phyloP scores from a whole-genome alignment of 1,284 basidiomycete species.

The Marasmius fiardii region DNA sequence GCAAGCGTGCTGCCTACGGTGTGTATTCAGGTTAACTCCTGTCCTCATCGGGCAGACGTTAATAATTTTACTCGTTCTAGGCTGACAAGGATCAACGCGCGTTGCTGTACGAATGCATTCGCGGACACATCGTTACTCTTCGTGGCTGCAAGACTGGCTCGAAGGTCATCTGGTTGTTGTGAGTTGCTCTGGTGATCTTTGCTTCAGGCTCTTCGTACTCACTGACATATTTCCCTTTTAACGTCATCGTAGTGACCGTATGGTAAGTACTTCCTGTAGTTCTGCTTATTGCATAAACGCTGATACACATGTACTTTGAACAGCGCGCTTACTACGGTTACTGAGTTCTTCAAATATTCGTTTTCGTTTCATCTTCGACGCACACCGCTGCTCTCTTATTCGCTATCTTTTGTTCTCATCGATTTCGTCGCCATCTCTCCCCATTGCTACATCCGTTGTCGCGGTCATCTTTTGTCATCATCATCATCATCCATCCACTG shows the following conservation, averaged over 20 bases:
- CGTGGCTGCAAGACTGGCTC: conserved; percentile 84
- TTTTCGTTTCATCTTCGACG: neutral
- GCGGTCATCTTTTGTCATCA: conserved; percentile 5
- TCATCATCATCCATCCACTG: conserved; percentile 4
- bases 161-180: conserved; percentile 87
- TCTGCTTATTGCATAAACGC: neutral
- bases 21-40: conserved; percentile 21
- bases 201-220: conserved; percentile 1
- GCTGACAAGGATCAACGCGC: conserved; percentile 80
- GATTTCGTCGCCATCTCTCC: conserved; percentile 1
- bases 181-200: conserved; percentile 26
- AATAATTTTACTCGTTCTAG: conserved; percentile 29
- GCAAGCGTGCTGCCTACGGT: conserved; percentile 74
- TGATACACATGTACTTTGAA: neutral
- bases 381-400: conserved; percentile 4
- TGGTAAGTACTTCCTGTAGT: conserved; percentile 10
- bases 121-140: conserved; percentile 79
- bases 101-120: conserved; percentile 75
- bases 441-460: conserved; percentile 2
- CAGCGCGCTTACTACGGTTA: conserved; percentile 48
- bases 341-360: conserved; percentile 20
- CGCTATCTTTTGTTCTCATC: conserved; percentile 7
- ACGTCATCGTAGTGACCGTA: conserved; percentile 12
- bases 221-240: conserved; percentile 38
- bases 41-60: neutral